Base-by-base conservation (phyloP, 768 basidiomycete species). In the Boletellus ananas region DNA sequence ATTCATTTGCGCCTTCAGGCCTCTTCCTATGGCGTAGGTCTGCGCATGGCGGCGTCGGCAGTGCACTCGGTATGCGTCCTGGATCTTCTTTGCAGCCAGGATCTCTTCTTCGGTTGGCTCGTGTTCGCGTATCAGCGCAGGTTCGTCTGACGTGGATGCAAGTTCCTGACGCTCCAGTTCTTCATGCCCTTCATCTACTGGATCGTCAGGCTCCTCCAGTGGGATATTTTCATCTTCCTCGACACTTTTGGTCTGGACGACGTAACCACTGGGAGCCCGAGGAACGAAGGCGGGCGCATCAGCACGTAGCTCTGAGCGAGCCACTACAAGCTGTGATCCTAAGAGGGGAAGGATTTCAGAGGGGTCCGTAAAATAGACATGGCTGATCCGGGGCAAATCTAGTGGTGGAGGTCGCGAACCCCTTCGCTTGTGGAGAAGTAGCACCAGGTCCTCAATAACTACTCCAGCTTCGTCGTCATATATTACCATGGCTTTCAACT, bases 331-430 rank as follows among this genome's bases (percentile, higher is more conserved):
- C 6, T 49, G 54, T 12, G 59, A 41, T 8, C 56, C 55, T 7
- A 74, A 43, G 18, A 74, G 45, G 13, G 39, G 38, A 0, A 65
- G 67, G 12, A 75, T 61, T 6, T 73, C 69, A 4, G 58, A 64
- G 3, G 59, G 47, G 2, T 57, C 49, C 14, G 56, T 42, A 58
- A 62, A 76, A 6, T 67, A 42, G 21, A 74, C 60, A 13, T 65
- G 56, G 7, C 64, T 64, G 14, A 73, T 61, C 12, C 60, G 58
- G 2, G 40, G 33, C 21, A 61, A 31, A 20, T 16, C 34, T 7
- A 29, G 12, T 10, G 35, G 45, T 17, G 43, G 33, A 27, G 12
- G 1, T n/a, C 11, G 49, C 3, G 33, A 34, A 3, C 4, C 39
- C 36, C 48, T 47, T 36, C 42, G 35, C 13, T 49, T 55, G 31